Conservation (phyloP, 306 rosid genomes). For the Alnus rubra region DNA sequence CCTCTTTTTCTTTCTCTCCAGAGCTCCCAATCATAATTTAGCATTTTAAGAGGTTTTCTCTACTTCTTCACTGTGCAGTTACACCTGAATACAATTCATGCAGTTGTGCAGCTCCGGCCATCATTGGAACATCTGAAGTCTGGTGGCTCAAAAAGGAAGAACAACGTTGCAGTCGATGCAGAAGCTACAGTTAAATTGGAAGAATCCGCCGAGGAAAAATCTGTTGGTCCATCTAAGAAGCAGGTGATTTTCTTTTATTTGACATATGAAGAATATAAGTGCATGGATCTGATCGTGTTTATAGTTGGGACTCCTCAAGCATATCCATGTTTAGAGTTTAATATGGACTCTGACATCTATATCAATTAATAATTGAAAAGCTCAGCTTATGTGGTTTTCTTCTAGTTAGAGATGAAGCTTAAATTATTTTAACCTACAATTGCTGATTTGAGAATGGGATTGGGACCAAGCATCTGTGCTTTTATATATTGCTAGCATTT, state of each 20-base stretch:
- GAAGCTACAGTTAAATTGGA: conserved; percentile 55
- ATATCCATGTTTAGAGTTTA: background rate
- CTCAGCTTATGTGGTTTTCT: conserved; percentile 1
- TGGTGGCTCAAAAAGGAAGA: conserved; percentile 58
- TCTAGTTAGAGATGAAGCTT: background rate
- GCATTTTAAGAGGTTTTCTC: conserved; percentile 10
- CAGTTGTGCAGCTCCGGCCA: conserved; percentile 83
- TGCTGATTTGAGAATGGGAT: background rate
- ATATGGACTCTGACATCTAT: background rate
- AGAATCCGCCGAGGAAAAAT: conserved; percentile 45
- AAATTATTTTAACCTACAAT: background rate
- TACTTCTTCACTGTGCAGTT: conserved; percentile 63
- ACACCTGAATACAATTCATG: conserved; percentile 79
- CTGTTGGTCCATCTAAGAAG: conserved; percentile 57
- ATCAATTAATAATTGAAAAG: background rate
- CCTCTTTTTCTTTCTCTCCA: background rate
- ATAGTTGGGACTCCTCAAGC: background rate
- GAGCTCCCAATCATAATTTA: background rate
- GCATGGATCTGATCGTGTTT: background rate
- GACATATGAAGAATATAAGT: background rate
- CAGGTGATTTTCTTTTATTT: conserved; percentile 45
- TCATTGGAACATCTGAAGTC: conserved; percentile 60
- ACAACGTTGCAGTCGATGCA: conserved; percentile 29
- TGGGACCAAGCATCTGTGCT: background rate
- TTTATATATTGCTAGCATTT: background rate